Conservation (phyloP, 495 filamentous ascomycete genomes). For the Penicillium paxilli region DNA sequence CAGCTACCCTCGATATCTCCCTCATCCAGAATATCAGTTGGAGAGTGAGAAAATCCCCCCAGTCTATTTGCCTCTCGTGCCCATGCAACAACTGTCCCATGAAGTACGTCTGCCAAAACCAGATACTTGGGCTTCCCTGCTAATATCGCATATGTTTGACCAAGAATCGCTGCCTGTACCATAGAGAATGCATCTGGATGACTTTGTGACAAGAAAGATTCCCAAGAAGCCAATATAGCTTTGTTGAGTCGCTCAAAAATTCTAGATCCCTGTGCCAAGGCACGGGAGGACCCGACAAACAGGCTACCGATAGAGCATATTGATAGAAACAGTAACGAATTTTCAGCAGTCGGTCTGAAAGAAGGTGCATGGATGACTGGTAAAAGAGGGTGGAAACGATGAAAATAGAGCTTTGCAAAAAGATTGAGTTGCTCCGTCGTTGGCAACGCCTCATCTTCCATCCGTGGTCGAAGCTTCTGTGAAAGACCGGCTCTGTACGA, state of each 20-base stretch:
- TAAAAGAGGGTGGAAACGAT: conserved; percentile 27
- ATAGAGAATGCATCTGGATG: conserved; percentile 32
- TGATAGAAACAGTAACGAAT: conserved; percentile 32
- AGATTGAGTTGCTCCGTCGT: conserved; percentile 28
- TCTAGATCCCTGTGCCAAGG: conserved; percentile 23
- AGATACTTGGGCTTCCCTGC: conserved; percentile 30
- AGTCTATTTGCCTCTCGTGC: conserved; percentile 25
- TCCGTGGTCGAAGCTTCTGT: conserved; percentile 23
- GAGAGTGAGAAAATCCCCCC: conserved; percentile 1
- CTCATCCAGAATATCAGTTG: conserved; percentile 9
- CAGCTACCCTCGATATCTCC: conserved; percentile 20
- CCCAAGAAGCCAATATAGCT: conserved; percentile 36
- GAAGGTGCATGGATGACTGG: conserved; percentile 32
- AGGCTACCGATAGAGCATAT: conserved; percentile 38
- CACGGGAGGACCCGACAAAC: conserved; percentile 28
- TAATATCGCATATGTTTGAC: conserved; percentile 41
- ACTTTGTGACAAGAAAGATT: conserved; percentile 19
- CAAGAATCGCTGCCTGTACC: conserved; percentile 38
- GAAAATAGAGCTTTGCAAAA: conserved; percentile 31
- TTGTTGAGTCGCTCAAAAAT: conserved; percentile 38
- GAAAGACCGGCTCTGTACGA: conserved; percentile 25
- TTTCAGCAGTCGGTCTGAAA: conserved; percentile 27
- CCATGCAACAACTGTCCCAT: conserved; percentile 42
- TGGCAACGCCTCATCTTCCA: conserved; percentile 26
- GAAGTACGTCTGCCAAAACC: conserved; percentile 32